These are phyloP conservation scores for Trichoderma sp. DNA, from an alignment of 2,329 filamentous ascomycete species.

Conservation along the genomic window DNA sequence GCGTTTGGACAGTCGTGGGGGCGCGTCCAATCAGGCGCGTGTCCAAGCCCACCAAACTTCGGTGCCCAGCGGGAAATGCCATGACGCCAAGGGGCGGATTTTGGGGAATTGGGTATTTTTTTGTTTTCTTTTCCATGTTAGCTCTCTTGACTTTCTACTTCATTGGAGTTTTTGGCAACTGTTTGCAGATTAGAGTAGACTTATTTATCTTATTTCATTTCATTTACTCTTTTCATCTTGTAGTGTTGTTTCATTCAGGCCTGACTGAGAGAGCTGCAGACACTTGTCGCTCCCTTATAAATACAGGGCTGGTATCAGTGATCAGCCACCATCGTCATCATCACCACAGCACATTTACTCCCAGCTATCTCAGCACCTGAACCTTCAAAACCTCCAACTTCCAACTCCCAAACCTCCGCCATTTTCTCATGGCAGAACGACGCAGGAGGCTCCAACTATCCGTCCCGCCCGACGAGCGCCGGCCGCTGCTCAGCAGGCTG, in stretches of 20 bases:
- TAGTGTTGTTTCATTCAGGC: neutral
- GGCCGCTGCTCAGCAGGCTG: slow-evolving; percentile 35
- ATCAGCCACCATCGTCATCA: slow-evolving; percentile 4
- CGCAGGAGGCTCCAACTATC: slow-evolving; percentile 34
- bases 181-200: neutral
- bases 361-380: neutral
- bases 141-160: neutral
- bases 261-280: neutral
- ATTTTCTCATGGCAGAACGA: slow-evolving; percentile 23
- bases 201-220: neutral
- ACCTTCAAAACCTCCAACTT: neutral
- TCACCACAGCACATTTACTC: neutral
- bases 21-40: slow-evolving; percentile 25
- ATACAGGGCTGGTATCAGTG: neutral
- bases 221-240: neutral
- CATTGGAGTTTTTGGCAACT: neutral
- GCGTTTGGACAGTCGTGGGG: slow-evolving; percentile 13
- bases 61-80: neutral
- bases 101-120: neutral
- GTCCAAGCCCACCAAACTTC: neutral
- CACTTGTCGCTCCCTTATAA: neutral
- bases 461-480: slow-evolving; percentile 33
- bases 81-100: neutral
- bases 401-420: neutral
- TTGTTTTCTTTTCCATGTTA: neutral